Evolutionary conservation across 2,329 filamentous ascomycete species (phyloP), one percentile per base, ranked within the genome.

Genomic region (Volutella citrinella): DNA sequence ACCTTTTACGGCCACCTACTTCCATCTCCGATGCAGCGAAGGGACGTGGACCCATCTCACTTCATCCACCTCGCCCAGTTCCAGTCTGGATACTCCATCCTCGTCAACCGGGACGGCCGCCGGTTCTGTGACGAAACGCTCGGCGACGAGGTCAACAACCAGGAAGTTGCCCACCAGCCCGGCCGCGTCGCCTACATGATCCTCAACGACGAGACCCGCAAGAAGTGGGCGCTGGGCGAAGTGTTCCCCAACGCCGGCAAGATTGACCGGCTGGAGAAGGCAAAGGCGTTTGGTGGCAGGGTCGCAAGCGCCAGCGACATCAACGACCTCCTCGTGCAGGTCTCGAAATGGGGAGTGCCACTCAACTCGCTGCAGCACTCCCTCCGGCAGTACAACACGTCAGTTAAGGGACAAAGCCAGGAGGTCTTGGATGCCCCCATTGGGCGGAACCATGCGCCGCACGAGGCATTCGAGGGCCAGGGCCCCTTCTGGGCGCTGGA

Each of bases 91-190:
- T 40, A 43, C 13, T 40, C 40, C 2, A 17, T 43, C 3, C 27
- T 43, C 3, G 40, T 43, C 12, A 43, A 43, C 16, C 25, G 33
- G 10, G 19, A 35, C 2, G 40, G 40, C 2, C 30, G 24, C 10
- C 25, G 40, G 11, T 43, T 43, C 32, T 43, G 40, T 14, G 40
- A 43, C 13, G 40, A 43, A 22, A 43, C 40, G n/a, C 37, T 40
- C 5, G 40, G 40, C 4, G 40, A 40, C 5, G 40, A 43, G 21
- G 40, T 43, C 17, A 43, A 43, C 27, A 43, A 43, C 28, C 37
- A 43, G 11, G 40, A 43, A 5, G 36, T 43, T 9, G 37, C 40
- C 7, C 40, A 28, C 8, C 37, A 43, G 21, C 40, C 33, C 4
- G 30, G 28, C 5, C 32, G 37, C 7, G 24, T 43, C 13, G 40